Conservation (phyloP, 116 monocot genomes). For the Posidonia oceanica region DNA sequence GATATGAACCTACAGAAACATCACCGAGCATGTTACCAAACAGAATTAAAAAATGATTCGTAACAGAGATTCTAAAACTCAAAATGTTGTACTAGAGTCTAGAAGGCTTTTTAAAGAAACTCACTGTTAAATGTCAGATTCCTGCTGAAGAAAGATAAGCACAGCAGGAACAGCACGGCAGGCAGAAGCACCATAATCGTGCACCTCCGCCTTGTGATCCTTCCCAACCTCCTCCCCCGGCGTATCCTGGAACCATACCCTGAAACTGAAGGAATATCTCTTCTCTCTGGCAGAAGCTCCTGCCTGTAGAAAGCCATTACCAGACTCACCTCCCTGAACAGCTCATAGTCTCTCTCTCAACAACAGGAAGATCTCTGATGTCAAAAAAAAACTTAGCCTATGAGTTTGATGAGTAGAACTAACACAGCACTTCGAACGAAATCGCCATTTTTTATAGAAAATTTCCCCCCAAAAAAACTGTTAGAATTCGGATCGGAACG, state of each 20-base stretch:
- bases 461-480: too few relatives aligned
- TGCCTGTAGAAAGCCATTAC: constrained; percentile 4
- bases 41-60: neutral
- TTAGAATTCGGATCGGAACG: too few relatives aligned
- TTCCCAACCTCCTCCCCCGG: constrained; percentile 3
- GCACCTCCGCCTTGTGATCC: constrained; percentile 5
- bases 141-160: constrained; percentile 8
- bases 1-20: neutral
- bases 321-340: neutral
- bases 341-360: neutral
- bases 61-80: too few relatives aligned
- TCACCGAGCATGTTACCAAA: neutral
- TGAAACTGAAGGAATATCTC: neutral
- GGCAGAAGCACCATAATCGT: neutral
- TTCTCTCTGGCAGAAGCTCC: constrained; percentile 8
- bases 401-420: too few relatives aligned
- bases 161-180: constrained; percentile 9
- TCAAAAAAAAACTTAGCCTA: neutral
- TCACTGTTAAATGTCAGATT: constrained; percentile 7
- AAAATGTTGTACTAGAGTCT: neutral
- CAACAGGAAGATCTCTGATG: neutral
- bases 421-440: too few relatives aligned
- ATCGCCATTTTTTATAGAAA: too few relatives aligned
- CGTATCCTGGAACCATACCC: constrained; percentile 5
- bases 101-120: neutral